Conservation (phyloP, 2,329 filamentous ascomycete genomes). For the Trichoderma sp. region DNA sequence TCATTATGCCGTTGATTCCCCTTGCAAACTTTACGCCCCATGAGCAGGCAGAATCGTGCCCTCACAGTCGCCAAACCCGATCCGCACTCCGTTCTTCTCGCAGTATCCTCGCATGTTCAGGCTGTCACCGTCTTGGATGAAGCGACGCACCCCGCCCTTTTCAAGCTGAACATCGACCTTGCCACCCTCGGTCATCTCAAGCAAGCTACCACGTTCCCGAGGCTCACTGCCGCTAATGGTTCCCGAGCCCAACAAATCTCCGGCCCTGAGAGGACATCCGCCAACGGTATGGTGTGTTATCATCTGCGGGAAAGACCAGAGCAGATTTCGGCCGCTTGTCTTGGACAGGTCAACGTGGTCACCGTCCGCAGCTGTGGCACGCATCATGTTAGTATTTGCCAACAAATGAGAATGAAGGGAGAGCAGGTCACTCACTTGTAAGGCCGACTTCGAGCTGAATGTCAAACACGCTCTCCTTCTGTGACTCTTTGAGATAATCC, state of each 20-base stretch:
- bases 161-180: conserved; percentile 60
- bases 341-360: conserved; percentile 33
- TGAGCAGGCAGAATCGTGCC: conserved; percentile 21
- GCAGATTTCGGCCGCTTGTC: conserved; percentile 46
- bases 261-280: conserved; percentile 70
- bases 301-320: conserved; percentile 85
- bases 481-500: conserved; percentile 55
- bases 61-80: conserved; percentile 67
- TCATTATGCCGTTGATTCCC: not conserved
- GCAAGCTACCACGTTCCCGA: conserved; percentile 65
- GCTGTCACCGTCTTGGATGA: conserved; percentile 72
- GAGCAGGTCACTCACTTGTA: conserved; percentile 33
- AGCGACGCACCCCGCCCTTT: conserved; percentile 65
- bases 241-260: conserved; percentile 74
- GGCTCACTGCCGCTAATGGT: conserved; percentile 66
- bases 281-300: conserved; percentile 75
- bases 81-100: conserved; percentile 61
- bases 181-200: conserved; percentile 70
- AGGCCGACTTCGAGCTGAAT: conserved; percentile 40
- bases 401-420: too few species aligned
- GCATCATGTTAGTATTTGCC: not conserved
- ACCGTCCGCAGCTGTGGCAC: conserved; percentile 29
- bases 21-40: not conserved
- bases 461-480: conserved; percentile 35
- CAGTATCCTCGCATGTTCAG: conserved; percentile 64